A percentile compares a stretch with the other conserved stretches of the same genome.
phyloP scores from a whole-genome alignment of 805 yeast species.

The Ogataea haglerorum region DNA sequence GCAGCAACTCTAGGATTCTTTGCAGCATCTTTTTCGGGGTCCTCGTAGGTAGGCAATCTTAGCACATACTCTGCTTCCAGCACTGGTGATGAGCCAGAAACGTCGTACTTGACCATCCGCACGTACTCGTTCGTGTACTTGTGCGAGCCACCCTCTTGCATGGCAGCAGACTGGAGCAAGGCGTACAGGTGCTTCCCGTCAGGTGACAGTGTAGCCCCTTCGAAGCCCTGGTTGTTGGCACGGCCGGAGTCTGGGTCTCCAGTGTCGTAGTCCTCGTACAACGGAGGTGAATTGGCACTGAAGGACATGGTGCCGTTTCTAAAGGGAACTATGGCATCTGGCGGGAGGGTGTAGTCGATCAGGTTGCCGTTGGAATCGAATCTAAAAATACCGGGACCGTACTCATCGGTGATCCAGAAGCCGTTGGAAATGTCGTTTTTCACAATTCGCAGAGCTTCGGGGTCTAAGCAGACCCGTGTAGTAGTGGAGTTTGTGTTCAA shows the following conservation, averaged over 20 bases:
- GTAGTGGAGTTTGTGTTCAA: slow-evolving; percentile 19
- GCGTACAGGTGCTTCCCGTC: slow-evolving; percentile 30
- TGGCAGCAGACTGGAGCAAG: slow-evolving; percentile 29
- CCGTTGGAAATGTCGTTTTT: slow-evolving; percentile 31
- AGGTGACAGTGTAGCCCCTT: slow-evolving; percentile 31
- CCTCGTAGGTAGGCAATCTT: slow-evolving; percentile 27
- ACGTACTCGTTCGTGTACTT: slow-evolving; percentile 20
- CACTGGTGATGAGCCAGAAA: slow-evolving; percentile 18
- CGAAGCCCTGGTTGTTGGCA: slow-evolving; percentile 32
- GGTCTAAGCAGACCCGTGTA: slow-evolving; percentile 30
- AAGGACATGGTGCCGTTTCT: slow-evolving; percentile 23
- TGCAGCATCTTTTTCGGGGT: slow-evolving; percentile 16
- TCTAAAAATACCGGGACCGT: slow-evolving; percentile 32
- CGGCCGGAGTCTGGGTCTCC: slow-evolving; percentile 31
- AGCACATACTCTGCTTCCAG: slow-evolving; percentile 30
- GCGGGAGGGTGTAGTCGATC: slow-evolving; percentile 28
- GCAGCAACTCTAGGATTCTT: slow-evolving; percentile 31
- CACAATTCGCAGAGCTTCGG: slow-evolving; percentile 29
- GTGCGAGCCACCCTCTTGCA: slow-evolving; percentile 33
- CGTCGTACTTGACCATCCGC: slow-evolving; percentile 30
- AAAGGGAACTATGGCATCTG: slow-evolving; percentile 30
- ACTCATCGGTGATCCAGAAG: slow-evolving; percentile 34
- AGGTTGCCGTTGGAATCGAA: slow-evolving; percentile 27
- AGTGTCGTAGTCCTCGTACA: slow-evolving; percentile 22
- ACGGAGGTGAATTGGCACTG: slow-evolving; percentile 29